Evolutionary conservation across 306 rosid species (phyloP).

Genomic region (Argentina anserina): DNA sequence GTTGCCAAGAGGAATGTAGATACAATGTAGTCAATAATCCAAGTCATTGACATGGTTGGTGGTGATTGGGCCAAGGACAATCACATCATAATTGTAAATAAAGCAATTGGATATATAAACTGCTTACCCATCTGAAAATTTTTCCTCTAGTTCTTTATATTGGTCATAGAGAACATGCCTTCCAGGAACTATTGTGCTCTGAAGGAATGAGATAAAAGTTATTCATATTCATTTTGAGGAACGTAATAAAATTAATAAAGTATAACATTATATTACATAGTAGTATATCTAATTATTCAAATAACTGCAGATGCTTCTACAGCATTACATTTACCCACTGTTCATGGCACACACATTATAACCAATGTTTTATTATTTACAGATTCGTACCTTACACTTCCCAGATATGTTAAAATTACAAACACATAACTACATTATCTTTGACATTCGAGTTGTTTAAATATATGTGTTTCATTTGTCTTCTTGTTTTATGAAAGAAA

Average conservation of each 20-base stretch:
- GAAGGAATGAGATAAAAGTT: slow-evolving; percentile 23
- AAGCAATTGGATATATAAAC: neutral
- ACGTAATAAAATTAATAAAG: neutral
- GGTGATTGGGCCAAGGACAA: slow-evolving; percentile 5
- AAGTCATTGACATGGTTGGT: neutral
- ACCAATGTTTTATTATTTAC: neutral
- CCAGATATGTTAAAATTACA: neutral
- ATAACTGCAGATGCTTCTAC: neutral
- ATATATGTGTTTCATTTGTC: no score
- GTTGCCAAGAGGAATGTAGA: slow-evolving; percentile 11
- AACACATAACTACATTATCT: neutral
- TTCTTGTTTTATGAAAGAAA: no score
- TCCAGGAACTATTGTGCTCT: slow-evolving; percentile 81
- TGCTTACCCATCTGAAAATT: slow-evolving; percentile 80
- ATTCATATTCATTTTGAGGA: neutral
- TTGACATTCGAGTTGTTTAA: neutral
- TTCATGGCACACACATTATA: neutral
- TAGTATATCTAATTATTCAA: neutral
- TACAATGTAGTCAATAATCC: slow-evolving; percentile 3
- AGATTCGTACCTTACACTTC: neutral
- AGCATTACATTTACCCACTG: neutral
- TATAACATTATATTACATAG: neutral
- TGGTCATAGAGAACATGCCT: slow-evolving; percentile 70
- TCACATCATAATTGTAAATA: neutral
- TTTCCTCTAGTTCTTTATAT: slow-evolving; percentile 67